Evolutionary conservation across 805 yeast species (phyloP).

Genomic region (Clavispora phyllophila): DNA sequence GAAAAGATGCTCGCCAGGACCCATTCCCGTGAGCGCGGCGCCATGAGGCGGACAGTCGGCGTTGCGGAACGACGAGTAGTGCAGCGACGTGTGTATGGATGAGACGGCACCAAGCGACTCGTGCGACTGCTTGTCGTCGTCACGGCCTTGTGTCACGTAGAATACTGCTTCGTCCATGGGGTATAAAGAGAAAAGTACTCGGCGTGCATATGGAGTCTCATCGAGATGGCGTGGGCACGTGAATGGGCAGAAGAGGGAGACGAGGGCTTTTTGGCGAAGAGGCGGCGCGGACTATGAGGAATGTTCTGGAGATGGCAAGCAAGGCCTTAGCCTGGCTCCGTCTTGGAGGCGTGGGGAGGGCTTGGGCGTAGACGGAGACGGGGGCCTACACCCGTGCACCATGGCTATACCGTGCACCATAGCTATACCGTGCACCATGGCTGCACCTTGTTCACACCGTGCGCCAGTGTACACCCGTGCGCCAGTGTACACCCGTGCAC

Average conservation of each 20-base stretch:
- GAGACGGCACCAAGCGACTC: slow-evolving; percentile 38
- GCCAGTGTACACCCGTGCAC: neutral
- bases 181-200: neutral
- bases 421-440: too few relatives aligned
- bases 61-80: slow-evolving; percentile 47
- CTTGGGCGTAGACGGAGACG: too few relatives aligned
- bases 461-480: neutral
- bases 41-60: slow-evolving; percentile 46
- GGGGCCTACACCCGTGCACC: too few relatives aligned
- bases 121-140: slow-evolving; percentile 41
- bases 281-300: too few relatives aligned
- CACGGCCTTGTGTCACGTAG: slow-evolving; percentile 41
- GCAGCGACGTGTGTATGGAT: slow-evolving; percentile 44
- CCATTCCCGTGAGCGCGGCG: slow-evolving; percentile 42
- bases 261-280: too few relatives aligned
- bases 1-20: slow-evolving; percentile 49
- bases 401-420: too few relatives aligned
- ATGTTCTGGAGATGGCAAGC: too few relatives aligned
- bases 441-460: too few relatives aligned
- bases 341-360: too few relatives aligned
- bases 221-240: neutral
- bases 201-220: slow-evolving; percentile 2
- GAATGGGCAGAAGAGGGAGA: too few relatives aligned
- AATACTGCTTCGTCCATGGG: slow-evolving; percentile 48
- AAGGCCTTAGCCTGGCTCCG: too few relatives aligned